Evolutionary conservation across 768 basidiomycete species (phyloP), one percentile per base, ranked within the genome.

Genomic region (Tricholoma hemisulphureum): DNA sequence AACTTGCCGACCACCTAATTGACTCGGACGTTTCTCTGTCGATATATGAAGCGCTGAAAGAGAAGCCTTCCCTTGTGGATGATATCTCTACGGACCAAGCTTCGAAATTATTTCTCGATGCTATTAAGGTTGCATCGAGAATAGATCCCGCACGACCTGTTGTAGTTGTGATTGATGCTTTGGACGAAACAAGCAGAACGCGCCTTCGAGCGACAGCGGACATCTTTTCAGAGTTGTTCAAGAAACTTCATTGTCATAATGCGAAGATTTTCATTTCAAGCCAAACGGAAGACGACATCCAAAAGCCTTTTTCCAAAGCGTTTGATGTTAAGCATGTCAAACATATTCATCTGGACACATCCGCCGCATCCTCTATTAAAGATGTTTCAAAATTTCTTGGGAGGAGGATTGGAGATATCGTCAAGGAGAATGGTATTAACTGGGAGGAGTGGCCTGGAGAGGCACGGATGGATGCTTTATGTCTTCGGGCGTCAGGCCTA

Each of bases 121-220:
- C 64, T 4, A 35, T 65, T 21, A 26, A 16, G 26, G 51, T 55
- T 21, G 60, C 58, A 1, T 63, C 57, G n/a, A 24, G 6, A 2
- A 16, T 41, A 1, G 43, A 61, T 34, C 58, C 50, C 10, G 10
- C 13, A 2, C n/a, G 46, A 9, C 62, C 64, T 4, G 60, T 65
- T 1, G 60, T 65, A 2, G 45, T 65, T 21, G 48, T 65, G 16
- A 65, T 63, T 11, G 64, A 65, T 39, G 64, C 58, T 3, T 50
- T 62, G 13, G 63, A 66, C 56, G 63, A 66, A 29, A 58, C 62
- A n/a, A 34, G 32, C 23, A 32, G 54, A 29, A 18, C 14, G 6
- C 58, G 51, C 4, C 59, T 63, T 3, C 16, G 24, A 5, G 7
- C 6, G 18, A 61, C 56, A 3, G 60, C 57, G 8, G 49, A 53